Conservation (phyloP, 176 grass and related monocot genomes). For the Saccharum spontaneum region DNA sequence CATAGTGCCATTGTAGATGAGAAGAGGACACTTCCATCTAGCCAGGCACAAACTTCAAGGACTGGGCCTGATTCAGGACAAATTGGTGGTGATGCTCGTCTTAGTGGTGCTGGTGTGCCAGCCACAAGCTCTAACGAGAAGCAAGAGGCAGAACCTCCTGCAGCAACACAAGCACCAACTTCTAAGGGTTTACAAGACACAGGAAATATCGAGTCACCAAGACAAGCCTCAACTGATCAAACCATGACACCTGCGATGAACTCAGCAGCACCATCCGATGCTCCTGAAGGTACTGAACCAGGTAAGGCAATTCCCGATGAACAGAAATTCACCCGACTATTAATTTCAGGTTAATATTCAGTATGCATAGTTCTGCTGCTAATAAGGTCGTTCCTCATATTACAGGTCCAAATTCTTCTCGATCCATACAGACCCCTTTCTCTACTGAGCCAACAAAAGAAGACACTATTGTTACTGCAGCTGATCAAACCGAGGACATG, state of each 20-base stretch:
- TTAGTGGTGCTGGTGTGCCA: neutral
- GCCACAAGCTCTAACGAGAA: neutral
- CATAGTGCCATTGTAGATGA: neutral
- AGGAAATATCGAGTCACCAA: neutral
- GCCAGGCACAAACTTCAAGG: neutral
- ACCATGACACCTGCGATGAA: neutral
- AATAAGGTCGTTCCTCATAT: neutral
- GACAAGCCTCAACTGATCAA: neutral
- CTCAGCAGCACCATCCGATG: neutral
- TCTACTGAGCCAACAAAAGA: neutral
- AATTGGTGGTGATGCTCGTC: neutral
- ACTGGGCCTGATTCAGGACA: neutral
- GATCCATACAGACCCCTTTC: neutral
- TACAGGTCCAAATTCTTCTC: neutral
- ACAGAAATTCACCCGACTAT: neutral
- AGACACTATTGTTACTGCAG: neutral
- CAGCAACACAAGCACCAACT: neutral
- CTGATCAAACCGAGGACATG: neutral
- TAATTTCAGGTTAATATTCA: neutral
- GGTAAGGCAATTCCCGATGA: neutral
- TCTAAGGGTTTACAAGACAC: neutral
- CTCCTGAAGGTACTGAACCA: conserved; percentile 7
- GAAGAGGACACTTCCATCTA: neutral
- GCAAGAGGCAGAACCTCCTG: neutral
- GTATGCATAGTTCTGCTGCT: neutral